A percentile compares a stretch with the other conserved stretches of the same genome.
phyloP scores from a whole-genome alignment of 2,329 filamentous ascomycete genomes.

The Phialocephala subalpina region DNA sequence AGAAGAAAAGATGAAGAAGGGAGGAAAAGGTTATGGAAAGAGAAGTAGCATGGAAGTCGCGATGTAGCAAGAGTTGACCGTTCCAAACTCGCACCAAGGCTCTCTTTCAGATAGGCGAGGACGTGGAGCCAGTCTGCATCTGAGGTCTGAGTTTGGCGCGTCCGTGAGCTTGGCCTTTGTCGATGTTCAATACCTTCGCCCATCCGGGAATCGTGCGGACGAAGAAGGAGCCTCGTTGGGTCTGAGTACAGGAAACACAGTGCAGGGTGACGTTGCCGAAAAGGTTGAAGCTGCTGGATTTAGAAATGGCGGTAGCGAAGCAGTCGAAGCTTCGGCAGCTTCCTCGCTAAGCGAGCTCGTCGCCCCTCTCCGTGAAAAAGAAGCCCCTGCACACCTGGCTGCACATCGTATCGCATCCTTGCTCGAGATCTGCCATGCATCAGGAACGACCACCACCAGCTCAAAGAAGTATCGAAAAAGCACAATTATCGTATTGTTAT shows the following conservation, averaged over 20 bases:
- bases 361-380: background rate
- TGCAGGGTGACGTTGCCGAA: slow-evolving; percentile 1
- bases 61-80: slow-evolving; percentile 5
- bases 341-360: slow-evolving; percentile 7
- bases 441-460: slow-evolving; percentile 2
- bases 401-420: slow-evolving; percentile 2
- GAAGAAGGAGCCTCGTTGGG: background rate
- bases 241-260: background rate
- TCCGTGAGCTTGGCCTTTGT: background rate
- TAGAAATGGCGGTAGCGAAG: background rate
- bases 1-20: background rate
- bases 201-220: background rate
- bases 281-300: slow-evolving; percentile 1
- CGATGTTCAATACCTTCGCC: background rate
- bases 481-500: slow-evolving; percentile 1
- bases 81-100: background rate
- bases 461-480: slow-evolving; percentile 7
- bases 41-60: background rate
- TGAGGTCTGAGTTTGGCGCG: background rate
- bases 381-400: slow-evolving; percentile 7
- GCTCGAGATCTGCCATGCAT: background rate
- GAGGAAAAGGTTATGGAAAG: background rate
- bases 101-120: background rate
- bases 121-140: background rate
- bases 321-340: background rate